Evolutionary conservation across 768 basidiomycete genomes (phyloP), one percentile per base, ranked within the genome.

Genomic region (Cystobasidium ongulense): DNA sequence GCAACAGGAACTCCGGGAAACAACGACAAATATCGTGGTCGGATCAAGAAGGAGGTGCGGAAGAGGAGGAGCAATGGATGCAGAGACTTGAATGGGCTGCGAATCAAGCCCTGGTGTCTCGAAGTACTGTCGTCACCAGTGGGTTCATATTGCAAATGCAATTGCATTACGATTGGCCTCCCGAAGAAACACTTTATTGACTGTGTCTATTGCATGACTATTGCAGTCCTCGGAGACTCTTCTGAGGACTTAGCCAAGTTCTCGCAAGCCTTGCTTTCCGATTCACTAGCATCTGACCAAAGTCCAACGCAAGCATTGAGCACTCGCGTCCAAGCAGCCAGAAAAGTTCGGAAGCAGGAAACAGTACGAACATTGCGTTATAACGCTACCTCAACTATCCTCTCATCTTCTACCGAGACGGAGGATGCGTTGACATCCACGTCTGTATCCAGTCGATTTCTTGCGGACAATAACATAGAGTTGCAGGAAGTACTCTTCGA

Each of bases 41-140:
- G n/a, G 53, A 23, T 25, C 31, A 35, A n/a, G 33, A 71, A 39
- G 68, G 68, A 11, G 68, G 68, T 11, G 29, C 23, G n/a, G 68
- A 71, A 21, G 68, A 71, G 31, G 68, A 71, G 54, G 10, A 71
- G 39, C 21, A 54, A 59, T 71, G 68, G 68, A 1, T 54, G 10
- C 2, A 23, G n/a, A 52, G 68, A 52, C 54, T 71, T 31, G 68
- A 57, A 7, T 67, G 27, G 39, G 65, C 25, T 29, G 54, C 25
- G 59, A 36, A 29, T 33, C 50, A 25, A 17, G 29, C 27, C 7
- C 15, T 11, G 13, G 25, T 11, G 25, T 13, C 41, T 43, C 29
- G 65, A 15, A 31, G 21, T 52, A 25, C 29, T 13, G n/a, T 39
- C 29, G 25, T 41, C 43, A 4, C 43, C 11, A 31, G 41, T 67